Evolutionary conservation across 768 basidiomycete species (phyloP).

Genomic region (Tulasnella sp.): DNA sequence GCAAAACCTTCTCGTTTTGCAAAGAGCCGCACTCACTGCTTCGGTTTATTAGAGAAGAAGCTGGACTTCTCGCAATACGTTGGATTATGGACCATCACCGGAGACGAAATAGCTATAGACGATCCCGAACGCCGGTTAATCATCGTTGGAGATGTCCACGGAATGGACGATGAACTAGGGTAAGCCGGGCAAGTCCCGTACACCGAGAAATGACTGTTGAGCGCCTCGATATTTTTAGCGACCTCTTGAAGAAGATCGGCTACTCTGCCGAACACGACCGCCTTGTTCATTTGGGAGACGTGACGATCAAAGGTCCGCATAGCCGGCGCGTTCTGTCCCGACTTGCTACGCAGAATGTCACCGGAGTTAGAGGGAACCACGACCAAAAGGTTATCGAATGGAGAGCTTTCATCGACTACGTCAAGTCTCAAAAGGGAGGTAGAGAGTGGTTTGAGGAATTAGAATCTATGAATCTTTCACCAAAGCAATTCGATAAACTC

Average conservation of each 20-base stretch:
- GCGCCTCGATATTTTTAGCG: slow-evolving; percentile 39
- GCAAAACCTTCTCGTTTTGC: neutral
- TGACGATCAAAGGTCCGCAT: slow-evolving; percentile 66
- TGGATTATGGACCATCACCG: slow-evolving; percentile 34
- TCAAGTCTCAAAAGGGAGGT: slow-evolving; percentile 45
- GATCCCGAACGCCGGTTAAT: slow-evolving; percentile 49
- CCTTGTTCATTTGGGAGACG: slow-evolving; percentile 80
- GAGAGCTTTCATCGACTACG: slow-evolving; percentile 83
- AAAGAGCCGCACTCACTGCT: slow-evolving; percentile 7
- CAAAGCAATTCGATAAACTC: slow-evolving; percentile 32
- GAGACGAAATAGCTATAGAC: slow-evolving; percentile 30
- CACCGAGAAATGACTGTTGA: slow-evolving; percentile 19
- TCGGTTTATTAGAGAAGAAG: neutral
- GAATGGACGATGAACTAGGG: slow-evolving; percentile 66
- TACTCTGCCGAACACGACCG: slow-evolving; percentile 61
- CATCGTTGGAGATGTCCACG: slow-evolving; percentile 85
- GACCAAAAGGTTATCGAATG: slow-evolving; percentile 90
- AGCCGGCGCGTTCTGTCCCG: slow-evolving; percentile 61
- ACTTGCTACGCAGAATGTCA: slow-evolving; percentile 58
- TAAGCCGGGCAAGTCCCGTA: slow-evolving; percentile 38
- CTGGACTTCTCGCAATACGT: slow-evolving; percentile 37
- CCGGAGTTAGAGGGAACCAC: slow-evolving; percentile 90
- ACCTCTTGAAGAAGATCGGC: slow-evolving; percentile 56
- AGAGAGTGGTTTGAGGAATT: slow-evolving; percentile 53
- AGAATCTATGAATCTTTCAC: slow-evolving; percentile 37